Evolutionary conservation across 1,284 basidiomycete species (phyloP).

Genomic region (Pisolithus thermaeus): DNA sequence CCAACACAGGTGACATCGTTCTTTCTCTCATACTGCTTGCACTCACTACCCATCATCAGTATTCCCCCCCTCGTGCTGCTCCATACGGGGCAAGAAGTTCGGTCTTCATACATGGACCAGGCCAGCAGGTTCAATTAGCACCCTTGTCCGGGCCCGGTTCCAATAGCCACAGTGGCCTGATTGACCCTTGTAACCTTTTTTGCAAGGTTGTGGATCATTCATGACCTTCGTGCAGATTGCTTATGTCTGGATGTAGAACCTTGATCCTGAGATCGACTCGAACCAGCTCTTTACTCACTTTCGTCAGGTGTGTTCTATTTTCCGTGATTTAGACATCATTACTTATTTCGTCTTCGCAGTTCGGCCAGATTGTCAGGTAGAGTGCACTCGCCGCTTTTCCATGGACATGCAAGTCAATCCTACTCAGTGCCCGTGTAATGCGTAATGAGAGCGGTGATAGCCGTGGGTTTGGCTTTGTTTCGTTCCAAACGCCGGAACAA

Average conservation of each 20-base stretch:
- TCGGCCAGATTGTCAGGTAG: constrained; percentile 82
- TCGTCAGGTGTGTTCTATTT: constrained; percentile 50
- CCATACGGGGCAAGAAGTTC: constrained; percentile 34
- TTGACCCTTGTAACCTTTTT: constrained; percentile 89
- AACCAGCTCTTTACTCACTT: constrained; percentile 79
- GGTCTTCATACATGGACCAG: constrained; percentile 76
- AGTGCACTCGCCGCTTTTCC: constrained; percentile 6
- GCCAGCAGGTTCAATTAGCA: constrained; percentile 83
- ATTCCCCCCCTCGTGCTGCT: constrained; percentile 54
- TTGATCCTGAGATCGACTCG: constrained; percentile 81
- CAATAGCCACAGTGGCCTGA: constrained; percentile 75
- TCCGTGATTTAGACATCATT: constrained; percentile 7
- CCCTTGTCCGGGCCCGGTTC: constrained; percentile 69
- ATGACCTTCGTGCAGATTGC: constrained; percentile 1
- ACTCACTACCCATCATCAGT: constrained; percentile 29
- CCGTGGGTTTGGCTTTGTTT: constrained; percentile 95
- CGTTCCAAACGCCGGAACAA: constrained; percentile 78
- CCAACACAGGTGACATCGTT: constrained; percentile 39
- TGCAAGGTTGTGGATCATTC: constrained; percentile 56
- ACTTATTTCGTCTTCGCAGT: constrained; percentile 36
- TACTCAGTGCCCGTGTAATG: constrained; percentile 86
- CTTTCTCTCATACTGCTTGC: neutral
- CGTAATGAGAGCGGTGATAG: constrained; percentile 79
- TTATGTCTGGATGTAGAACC: constrained; percentile 48
- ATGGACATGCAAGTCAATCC: neutral